Percentiles rank a stretch among this genome's conserved stretches.
phyloP scores from a whole-genome alignment of 139 green algal species.

The Pedinophyceae sp. region DNA sequence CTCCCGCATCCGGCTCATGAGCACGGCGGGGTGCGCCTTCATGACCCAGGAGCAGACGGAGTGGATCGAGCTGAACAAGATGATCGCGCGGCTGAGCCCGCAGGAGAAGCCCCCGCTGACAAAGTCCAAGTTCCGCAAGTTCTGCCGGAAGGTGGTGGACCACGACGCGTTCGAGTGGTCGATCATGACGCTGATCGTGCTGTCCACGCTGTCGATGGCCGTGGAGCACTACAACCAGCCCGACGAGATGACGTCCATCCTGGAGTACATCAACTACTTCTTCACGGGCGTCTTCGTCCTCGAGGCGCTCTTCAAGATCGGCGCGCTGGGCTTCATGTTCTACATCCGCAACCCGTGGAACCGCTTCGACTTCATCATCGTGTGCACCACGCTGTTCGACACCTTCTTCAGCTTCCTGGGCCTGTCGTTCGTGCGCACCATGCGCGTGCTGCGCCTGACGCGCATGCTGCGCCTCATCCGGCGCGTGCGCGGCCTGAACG shows the following conservation, averaged over 20 bases:
- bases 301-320: constrained; percentile 24
- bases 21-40: constrained; percentile 45
- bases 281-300: constrained; percentile 25
- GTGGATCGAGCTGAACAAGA: constrained; percentile 51
- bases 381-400: constrained; percentile 21
- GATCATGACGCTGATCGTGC: constrained; percentile 10
- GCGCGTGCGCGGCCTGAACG: constrained; percentile 29
- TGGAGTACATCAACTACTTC: constrained; percentile 13
- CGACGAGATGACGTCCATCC: neutral
- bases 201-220: constrained; percentile 6
- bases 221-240: constrained; percentile 4
- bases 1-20: constrained; percentile 43
- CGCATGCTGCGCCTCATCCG: constrained; percentile 42
- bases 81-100: constrained; percentile 37
- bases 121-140: constrained; percentile 3
- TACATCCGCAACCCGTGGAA: constrained; percentile 21
- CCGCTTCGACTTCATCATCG: constrained; percentile 22
- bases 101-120: constrained; percentile 30
- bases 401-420: constrained; percentile 16
- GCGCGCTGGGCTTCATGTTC: constrained; percentile 5
- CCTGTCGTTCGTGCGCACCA: constrained; percentile 18
- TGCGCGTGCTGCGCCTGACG: constrained; percentile 35
- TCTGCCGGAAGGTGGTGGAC: constrained; percentile 2
- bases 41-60: constrained; percentile 46
- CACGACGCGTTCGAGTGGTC: constrained; percentile 4